Conservation (phyloP, 306 rosid genomes). For the Gillenia trifoliata region DNA sequence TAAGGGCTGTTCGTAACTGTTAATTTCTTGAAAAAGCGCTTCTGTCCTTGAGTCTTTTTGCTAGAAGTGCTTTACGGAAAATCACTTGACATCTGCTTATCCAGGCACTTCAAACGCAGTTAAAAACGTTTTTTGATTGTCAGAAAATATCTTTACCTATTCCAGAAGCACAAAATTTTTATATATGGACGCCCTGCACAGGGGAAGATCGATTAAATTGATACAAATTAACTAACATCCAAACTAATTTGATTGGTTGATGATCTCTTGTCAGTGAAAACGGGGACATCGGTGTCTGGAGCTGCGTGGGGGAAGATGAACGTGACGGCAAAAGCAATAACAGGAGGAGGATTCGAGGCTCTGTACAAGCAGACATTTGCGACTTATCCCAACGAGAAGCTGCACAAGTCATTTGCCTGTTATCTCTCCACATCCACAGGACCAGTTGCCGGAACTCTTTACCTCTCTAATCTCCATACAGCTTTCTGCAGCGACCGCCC, state of each 20-base stretch:
- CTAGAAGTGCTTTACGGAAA: no score
- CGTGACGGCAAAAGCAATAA: constrained; percentile 44
- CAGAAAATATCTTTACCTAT: no score
- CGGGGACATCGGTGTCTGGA: constrained; percentile 40
- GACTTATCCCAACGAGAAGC: constrained; percentile 38
- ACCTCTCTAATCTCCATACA: constrained; percentile 31
- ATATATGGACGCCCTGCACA: no score
- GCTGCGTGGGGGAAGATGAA: constrained; percentile 53
- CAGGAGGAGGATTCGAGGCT: constrained; percentile 52
- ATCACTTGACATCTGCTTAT: no score
- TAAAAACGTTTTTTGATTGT: no score
- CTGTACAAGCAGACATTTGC: constrained; percentile 40
- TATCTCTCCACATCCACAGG: constrained; percentile 53
- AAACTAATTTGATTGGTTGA: not conserved
- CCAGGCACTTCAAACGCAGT: no score
- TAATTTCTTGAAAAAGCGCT: no score
- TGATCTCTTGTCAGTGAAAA: constrained; percentile 27
- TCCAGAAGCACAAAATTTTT: no score
- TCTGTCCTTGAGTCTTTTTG: no score
- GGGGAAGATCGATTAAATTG: not conserved
- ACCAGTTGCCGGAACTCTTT: constrained; percentile 55
- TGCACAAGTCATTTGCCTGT: constrained; percentile 44
- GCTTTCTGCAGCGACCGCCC: constrained; percentile 59
- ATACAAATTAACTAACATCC: not conserved
- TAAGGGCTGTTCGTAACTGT: not conserved